Conservation (phyloP, 768 basidiomycete species). For the Leccinum truebloodii region DNA sequence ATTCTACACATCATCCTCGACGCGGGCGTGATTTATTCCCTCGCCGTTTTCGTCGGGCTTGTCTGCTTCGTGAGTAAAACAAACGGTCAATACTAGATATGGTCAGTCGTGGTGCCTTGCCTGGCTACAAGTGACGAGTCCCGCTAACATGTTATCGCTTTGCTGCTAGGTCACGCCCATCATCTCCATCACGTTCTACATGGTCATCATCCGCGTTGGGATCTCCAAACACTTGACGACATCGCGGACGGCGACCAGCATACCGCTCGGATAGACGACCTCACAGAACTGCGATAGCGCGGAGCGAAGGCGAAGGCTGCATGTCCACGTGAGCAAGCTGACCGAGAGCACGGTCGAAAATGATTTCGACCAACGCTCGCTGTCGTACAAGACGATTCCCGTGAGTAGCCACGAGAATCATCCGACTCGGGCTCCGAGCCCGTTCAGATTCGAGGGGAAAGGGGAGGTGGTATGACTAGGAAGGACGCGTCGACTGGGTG, state of each 20-base stretch:
- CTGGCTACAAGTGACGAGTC: no score
- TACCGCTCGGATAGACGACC: background rate
- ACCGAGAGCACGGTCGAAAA: background rate
- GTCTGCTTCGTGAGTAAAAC: no score
- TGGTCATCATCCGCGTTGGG: conserved; percentile 18
- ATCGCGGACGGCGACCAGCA: background rate
- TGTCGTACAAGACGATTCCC: background rate
- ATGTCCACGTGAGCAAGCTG: background rate
- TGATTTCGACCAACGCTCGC: background rate
- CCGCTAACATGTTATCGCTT: no score
- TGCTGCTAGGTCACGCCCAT: background rate
- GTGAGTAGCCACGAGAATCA: background rate
- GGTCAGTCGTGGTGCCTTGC: no score
- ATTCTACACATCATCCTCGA: background rate
- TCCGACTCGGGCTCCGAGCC: background rate
- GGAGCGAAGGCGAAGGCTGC: background rate
- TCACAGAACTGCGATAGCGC: no score
- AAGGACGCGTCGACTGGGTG: background rate
- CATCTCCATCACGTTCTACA: conserved; percentile 19
- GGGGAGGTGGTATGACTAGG: background rate
- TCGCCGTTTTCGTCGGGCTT: no score
- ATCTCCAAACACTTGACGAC: background rate
- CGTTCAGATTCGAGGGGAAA: background rate
- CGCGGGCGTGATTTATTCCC: no score
- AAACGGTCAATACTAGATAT: no score